Evolutionary conservation across 164 flowering plant species (phyloP).

Genomic region (Magnolia changhungtana): DNA sequence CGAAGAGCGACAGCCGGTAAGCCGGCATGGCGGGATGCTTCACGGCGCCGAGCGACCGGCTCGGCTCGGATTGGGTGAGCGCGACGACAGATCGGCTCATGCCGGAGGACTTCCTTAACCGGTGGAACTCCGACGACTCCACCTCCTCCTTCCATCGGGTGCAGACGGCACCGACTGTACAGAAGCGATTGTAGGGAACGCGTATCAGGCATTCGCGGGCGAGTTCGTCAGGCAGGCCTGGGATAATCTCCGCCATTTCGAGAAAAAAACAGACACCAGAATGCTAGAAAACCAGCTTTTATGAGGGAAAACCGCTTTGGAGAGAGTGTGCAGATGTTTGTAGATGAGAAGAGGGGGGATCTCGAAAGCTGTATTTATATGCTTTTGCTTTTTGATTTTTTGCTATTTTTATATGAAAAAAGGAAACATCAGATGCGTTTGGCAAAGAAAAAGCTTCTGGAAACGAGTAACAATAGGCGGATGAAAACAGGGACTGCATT

Average conservation of each 20-base stretch:
- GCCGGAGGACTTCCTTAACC: constrained; percentile 25
- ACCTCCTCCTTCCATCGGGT: constrained; percentile 43
- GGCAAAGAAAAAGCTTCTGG: no score
- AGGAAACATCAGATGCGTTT: no score
- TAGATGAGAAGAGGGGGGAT: no score
- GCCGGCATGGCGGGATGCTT: constrained; percentile 24
- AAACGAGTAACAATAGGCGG: no score
- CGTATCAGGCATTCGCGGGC: constrained; percentile 55
- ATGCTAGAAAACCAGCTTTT: no score
- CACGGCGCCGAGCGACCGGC: not conserved
- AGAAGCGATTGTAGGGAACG: constrained; percentile 30
- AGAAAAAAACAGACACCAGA: not conserved
- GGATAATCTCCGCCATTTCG: constrained; percentile 39
- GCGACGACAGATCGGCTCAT: constrained; percentile 29
- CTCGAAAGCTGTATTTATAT: no score
- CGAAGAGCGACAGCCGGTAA: constrained; percentile 37
- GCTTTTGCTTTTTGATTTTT: no score
- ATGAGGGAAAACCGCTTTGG: no score
- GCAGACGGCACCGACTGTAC: constrained; percentile 30
- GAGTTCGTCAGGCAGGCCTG: constrained; percentile 60
- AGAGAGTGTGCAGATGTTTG: no score
- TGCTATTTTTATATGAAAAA: no score
- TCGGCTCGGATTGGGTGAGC: constrained; percentile 41
- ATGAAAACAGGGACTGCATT: no score
- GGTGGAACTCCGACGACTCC: constrained; percentile 33